Conservation (phyloP, 345 rosid genomes). For the Boechera retrofracta region DNA sequence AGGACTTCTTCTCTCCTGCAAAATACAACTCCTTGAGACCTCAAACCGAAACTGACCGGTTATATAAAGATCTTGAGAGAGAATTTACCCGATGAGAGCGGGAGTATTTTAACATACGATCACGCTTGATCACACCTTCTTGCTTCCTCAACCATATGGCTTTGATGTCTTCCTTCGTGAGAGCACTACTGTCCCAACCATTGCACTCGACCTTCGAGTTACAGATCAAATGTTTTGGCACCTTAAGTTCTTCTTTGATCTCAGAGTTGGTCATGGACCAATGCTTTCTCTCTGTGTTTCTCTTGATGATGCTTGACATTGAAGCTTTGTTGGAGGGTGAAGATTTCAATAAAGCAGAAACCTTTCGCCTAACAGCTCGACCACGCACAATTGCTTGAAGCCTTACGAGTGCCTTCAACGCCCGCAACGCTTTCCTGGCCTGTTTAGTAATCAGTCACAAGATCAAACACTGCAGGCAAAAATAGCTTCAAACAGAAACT, state of each 20-base stretch:
- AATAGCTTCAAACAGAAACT: conserved; percentile 14
- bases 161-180: conserved; percentile 68
- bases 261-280: conserved; percentile 46
- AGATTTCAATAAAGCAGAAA: conserved; percentile 39
- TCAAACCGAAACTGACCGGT: background rate
- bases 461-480: conserved; percentile 31
- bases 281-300: conserved; percentile 39
- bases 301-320: conserved; percentile 38
- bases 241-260: conserved; percentile 52
- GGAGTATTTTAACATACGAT: conserved; percentile 78
- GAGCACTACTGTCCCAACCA: conserved; percentile 65
- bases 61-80: conserved; percentile 11
- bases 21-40: conserved; percentile 18
- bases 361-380: conserved; percentile 61
- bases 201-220: conserved; percentile 49
- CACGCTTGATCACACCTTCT: conserved; percentile 66
- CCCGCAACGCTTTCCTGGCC: conserved; percentile 94
- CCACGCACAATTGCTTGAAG: conserved; percentile 93
- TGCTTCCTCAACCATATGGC: conserved; percentile 62
- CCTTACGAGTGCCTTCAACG: conserved; percentile 80
- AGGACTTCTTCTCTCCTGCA: conserved; percentile 67
- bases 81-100: conserved; percentile 70
- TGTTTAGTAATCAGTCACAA: conserved; percentile 42
- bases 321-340: conserved; percentile 44
- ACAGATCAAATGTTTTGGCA: conserved; percentile 26